Conservation (phyloP, 306 rosid species). For the Cyamopsis tetragonoloba region DNA sequence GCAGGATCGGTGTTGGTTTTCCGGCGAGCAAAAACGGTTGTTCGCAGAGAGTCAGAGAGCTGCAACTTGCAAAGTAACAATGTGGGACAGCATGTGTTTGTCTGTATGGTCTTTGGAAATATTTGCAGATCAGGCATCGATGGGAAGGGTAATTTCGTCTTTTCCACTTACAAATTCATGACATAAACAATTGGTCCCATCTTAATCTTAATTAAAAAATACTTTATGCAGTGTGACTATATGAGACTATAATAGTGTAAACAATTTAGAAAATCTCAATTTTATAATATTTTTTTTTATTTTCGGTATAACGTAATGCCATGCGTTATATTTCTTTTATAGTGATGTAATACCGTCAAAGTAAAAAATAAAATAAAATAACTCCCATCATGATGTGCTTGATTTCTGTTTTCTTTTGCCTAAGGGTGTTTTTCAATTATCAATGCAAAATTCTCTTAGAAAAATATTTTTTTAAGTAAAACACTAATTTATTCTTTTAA, state of each 20-base stretch:
- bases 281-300: no score
- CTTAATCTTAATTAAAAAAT: no score
- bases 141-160: slow-evolving; percentile 24
- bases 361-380: not conserved
- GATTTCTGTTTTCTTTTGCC: no score
- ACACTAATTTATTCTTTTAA: no score
- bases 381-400: not conserved
- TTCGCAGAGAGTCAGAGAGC: slow-evolving; percentile 9
- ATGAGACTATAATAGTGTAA: no score
- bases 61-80: slow-evolving; percentile 29
- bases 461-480: no score
- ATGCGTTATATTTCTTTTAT: not conserved
- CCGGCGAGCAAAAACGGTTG: slow-evolving; percentile 30
- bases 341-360: not conserved
- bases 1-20: slow-evolving; percentile 6
- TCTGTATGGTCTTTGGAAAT: slow-evolving; percentile 15
- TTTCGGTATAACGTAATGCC: not conserved
- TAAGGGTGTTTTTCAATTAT: no score
- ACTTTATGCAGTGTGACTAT: no score
- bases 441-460: no score
- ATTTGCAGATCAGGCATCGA: slow-evolving; percentile 2
- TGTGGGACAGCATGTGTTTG: slow-evolving; percentile 49
- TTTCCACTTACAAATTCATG: not conserved
- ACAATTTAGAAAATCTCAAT: no score
- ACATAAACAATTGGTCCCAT: not conserved